phyloP scores from a whole-genome alignment of 148 eudicot genomes.

The Cornus kousa region DNA sequence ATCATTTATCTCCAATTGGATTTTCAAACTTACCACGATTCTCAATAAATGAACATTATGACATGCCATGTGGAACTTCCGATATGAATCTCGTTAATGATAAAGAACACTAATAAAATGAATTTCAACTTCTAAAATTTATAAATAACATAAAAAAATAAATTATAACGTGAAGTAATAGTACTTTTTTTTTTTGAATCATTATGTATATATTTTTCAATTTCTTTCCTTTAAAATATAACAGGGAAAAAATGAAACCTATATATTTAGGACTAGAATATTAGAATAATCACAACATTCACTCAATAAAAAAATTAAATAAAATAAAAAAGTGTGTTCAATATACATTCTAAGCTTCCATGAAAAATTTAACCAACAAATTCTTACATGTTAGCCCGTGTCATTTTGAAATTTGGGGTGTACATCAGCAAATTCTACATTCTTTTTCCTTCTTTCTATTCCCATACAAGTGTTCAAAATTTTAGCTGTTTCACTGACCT shows the following conservation, averaged over 20 bases:
- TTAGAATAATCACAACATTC: not conserved
- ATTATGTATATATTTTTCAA: too few relatives aligned
- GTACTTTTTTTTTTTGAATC: not conserved
- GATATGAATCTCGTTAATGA: not conserved
- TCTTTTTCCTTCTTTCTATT: not conserved
- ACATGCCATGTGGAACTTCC: not conserved
- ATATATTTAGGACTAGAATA: too few relatives aligned
- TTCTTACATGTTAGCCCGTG: not conserved
- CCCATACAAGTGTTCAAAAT: not conserved
- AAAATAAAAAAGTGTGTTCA: not conserved
- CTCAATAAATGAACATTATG: not conserved
- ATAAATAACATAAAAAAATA: too few relatives aligned
- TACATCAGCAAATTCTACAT: not conserved
- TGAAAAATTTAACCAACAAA: not conserved
- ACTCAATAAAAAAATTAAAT: not conserved
- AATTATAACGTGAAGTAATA: too few relatives aligned
- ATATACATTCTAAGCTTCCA: not conserved
- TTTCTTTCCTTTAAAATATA: not conserved
- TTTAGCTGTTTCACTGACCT: not conserved
- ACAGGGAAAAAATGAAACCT: not conserved
- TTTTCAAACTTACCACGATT: not conserved
- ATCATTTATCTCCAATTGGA: not conserved
- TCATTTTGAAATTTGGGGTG: not conserved
- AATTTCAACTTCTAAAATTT: not conserved
- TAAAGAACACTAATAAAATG: not conserved